Evolutionary conservation across 2,329 filamentous ascomycete genomes (phyloP).

Genomic region (Acarospora socialis): DNA sequence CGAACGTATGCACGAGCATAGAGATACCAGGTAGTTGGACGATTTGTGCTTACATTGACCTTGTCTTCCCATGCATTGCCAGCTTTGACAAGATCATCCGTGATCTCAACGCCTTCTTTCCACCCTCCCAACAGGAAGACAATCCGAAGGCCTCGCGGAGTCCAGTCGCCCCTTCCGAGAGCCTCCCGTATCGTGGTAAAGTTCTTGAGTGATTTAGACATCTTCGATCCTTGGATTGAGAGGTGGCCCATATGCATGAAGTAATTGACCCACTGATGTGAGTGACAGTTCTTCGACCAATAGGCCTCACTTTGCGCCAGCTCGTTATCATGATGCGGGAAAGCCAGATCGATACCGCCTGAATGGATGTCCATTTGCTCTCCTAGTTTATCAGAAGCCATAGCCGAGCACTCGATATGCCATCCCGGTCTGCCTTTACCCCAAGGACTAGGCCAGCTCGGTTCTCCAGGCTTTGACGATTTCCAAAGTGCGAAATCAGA

Average conservation of each 20-base stretch:
- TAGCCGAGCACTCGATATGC: conserved; percentile 95
- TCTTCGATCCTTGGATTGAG: conserved; percentile 79
- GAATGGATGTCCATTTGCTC: conserved; percentile 83
- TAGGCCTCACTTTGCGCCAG: conserved; percentile 83
- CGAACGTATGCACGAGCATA: no score
- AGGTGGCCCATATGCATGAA: conserved; percentile 93
- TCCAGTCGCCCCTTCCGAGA: conserved; percentile 54
- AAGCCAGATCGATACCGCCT: conserved; percentile 78
- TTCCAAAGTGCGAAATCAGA: conserved; percentile 94
- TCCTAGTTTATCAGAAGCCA: conserved; percentile 83
- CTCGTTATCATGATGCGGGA: conserved; percentile 90
- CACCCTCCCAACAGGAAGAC: conserved; percentile 79
- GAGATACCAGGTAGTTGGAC: conserved; percentile 39
- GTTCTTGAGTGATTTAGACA: conserved; percentile 93
- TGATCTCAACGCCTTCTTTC: conserved; percentile 86
- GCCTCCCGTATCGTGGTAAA: conserved; percentile 88
- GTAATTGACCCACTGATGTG: conserved; percentile 78
- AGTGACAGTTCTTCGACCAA: conserved; percentile 35
- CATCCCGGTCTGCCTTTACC: conserved; percentile 78
- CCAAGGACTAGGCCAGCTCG: conserved; percentile 80
- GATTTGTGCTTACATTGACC: conserved; percentile 42
- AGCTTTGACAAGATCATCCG: conserved; percentile 61
- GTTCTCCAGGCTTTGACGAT: conserved; percentile 78
- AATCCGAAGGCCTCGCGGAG: conserved; percentile 63
- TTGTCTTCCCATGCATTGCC: conserved; percentile 69